phyloP scores from a whole-genome alignment of 1,284 basidiomycete genomes.

The Leucoagaricus sp. region DNA sequence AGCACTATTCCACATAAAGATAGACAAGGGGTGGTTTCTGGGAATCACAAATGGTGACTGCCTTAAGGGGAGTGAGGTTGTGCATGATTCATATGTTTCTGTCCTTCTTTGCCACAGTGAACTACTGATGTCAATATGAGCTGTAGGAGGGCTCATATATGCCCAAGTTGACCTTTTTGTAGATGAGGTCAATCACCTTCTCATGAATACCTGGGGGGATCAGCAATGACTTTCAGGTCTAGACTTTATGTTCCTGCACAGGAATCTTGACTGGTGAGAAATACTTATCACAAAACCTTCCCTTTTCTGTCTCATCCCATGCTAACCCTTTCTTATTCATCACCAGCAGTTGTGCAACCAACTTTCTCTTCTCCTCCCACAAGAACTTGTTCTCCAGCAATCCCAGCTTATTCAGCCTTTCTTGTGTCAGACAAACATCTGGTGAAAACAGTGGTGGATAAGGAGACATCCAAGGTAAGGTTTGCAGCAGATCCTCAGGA shows the following conservation, averaged over 20 bases:
- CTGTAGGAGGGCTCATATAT: slow-evolving; percentile 37
- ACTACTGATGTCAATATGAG: slow-evolving; percentile 29
- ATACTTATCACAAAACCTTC: slow-evolving; percentile 5
- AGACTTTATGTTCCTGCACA: slow-evolving; percentile 23
- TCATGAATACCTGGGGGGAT: slow-evolving; percentile 28
- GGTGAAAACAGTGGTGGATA: slow-evolving; percentile 6
- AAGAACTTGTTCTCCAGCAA: slow-evolving; percentile 6
- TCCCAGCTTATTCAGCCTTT: slow-evolving; percentile 7
- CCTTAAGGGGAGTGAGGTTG: slow-evolving; percentile 27
- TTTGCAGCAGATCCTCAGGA: slow-evolving; percentile 14
- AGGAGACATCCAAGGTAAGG: slow-evolving; percentile 9
- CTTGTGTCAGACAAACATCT: background rate
- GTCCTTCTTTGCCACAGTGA: slow-evolving; percentile 21
- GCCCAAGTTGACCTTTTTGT: slow-evolving; percentile 32
- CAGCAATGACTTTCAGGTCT: slow-evolving; percentile 26
- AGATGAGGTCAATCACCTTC: slow-evolving; percentile 32
- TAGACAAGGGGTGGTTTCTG: slow-evolving; percentile 28
- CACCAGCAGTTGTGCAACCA: no score
- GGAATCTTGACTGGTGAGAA: slow-evolving; percentile 5
- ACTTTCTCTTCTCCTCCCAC: slow-evolving; percentile 13
- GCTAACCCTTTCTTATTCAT: slow-evolving; percentile 11
- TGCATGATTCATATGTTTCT: no score
- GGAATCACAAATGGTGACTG: slow-evolving; percentile 30
- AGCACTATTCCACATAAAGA: no score
- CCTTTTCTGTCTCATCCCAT: slow-evolving; percentile 11